Conservation (phyloP, 2,329 filamentous ascomycete species). For the Simplicillium sp. region DNA sequence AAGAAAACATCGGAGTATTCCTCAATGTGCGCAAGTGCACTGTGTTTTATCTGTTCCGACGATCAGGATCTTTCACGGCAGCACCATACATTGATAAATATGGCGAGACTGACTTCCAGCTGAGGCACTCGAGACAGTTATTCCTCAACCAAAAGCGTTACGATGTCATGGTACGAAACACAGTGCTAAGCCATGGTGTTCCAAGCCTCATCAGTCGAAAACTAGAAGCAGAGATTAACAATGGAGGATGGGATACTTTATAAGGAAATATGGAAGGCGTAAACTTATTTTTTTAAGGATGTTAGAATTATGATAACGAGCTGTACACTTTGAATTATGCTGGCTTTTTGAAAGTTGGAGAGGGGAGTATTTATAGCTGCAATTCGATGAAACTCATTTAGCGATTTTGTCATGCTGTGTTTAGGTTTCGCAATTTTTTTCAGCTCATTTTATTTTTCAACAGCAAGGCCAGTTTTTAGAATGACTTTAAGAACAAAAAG, state of each 20-base stretch:
- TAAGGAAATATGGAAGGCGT: constrained; percentile 10
- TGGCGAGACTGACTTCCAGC: constrained; percentile 87
- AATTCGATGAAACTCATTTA: too few relatives aligned
- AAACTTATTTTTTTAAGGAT: constrained; percentile 1
- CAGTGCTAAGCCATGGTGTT: constrained; percentile 80
- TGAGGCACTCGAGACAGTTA: constrained; percentile 78
- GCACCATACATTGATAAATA: constrained; percentile 95
- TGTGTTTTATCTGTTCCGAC: constrained; percentile 75
- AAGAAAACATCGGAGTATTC: constrained; percentile 83
- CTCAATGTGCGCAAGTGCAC: constrained; percentile 96
- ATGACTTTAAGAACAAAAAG: too few relatives aligned
- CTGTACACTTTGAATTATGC: neutral
- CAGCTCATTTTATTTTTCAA: too few relatives aligned
- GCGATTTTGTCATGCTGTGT: too few relatives aligned
- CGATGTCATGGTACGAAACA: constrained; percentile 73
- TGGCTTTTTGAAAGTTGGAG: neutral
- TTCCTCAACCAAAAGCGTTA: constrained; percentile 92
- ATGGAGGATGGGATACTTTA: constrained; percentile 85
- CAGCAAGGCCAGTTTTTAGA: too few relatives aligned
- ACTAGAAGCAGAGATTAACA: constrained; percentile 92
- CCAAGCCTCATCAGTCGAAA: constrained; percentile 84
- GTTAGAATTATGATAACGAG: neutral
- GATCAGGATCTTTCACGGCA: constrained; percentile 72
- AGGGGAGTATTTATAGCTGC: constrained; percentile 2
- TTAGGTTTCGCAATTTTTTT: too few relatives aligned